These are phyloP conservation scores for Rhododendron ferrugineum DNA, from an alignment of 148 eudicot species.

Conservation along the genomic window DNA sequence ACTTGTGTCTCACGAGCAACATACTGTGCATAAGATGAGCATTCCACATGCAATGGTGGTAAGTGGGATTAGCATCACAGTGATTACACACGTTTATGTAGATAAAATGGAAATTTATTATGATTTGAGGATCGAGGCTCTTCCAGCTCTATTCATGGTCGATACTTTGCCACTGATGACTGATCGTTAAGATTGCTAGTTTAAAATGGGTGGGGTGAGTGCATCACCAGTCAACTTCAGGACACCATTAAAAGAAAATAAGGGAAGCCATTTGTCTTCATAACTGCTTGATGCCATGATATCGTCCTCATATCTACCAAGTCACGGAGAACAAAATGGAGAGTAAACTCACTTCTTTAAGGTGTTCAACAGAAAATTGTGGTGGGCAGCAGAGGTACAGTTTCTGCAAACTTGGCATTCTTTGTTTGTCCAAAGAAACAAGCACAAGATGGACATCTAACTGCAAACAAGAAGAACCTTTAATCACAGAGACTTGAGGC, in stretches of 20 bases:
- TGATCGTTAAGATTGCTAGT: neutral
- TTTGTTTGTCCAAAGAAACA: conserved; percentile 21
- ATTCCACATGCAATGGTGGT: neutral
- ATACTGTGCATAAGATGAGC: conserved; percentile 19
- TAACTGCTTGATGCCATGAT: neutral
- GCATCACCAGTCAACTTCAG: conserved; percentile 13
- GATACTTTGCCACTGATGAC: neutral
- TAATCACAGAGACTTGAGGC: neutral
- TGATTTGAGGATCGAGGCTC: neutral
- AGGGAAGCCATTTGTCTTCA: neutral
- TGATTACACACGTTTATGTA: neutral
- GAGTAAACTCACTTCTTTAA: conserved; percentile 20
- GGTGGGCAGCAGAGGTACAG: conserved; percentile 16
- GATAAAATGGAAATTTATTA: neutral
- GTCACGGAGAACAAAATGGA: neutral
- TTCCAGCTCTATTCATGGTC: neutral
- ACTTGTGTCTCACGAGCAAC: conserved; percentile 19
- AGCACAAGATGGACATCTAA: conserved; percentile 23
- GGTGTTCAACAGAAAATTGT: conserved; percentile 10
- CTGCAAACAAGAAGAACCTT: conserved; percentile 16
- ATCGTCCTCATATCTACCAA: neutral
- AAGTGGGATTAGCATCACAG: neutral
- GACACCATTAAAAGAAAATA: conserved; percentile 3
- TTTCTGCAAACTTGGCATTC: conserved; percentile 16
- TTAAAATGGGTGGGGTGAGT: neutral